These are phyloP conservation scores for Pseudogymnoascus sp. DNA, from an alignment of 2,329 filamentous ascomycete genomes.

Conservation along the genomic window DNA sequence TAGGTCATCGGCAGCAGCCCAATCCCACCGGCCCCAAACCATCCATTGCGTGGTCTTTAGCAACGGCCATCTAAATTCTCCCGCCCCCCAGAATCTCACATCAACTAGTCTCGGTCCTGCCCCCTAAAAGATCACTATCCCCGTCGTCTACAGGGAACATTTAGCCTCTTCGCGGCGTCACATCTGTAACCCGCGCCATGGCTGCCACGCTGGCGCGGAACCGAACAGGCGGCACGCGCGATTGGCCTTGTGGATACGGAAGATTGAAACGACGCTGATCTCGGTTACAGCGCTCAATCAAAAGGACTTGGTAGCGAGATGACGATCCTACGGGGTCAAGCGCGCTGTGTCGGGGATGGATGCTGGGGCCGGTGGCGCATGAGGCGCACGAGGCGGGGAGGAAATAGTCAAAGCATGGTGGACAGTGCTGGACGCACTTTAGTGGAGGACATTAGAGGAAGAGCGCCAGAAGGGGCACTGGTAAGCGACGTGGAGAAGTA, in stretches of 20 bases:
- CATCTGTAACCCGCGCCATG: background rate
- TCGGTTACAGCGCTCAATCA: conserved; percentile 3
- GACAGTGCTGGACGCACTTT: background rate
- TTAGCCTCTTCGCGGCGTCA: background rate
- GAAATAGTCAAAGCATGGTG: background rate
- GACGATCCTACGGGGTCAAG: background rate
- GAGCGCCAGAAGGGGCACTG: background rate
- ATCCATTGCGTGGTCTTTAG: background rate
- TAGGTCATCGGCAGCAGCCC: background rate
- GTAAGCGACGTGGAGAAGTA: background rate
- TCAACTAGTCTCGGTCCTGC: background rate
- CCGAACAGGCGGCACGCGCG: background rate
- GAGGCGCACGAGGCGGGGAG: background rate
- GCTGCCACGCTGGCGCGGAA: background rate
- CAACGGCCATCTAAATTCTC: background rate
- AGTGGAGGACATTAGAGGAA: background rate
- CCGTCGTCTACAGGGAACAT: background rate
- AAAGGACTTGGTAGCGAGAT: background rate
- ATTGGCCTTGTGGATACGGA: background rate
- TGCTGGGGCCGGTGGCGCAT: background rate
- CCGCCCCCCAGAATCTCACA: background rate
- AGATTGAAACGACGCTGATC: background rate
- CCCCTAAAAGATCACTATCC: background rate
- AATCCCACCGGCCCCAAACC: background rate
- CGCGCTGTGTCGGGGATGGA: background rate